These are phyloP conservation scores for Diaporthe longicolla DNA, from an alignment of 2,329 filamentous ascomycete species.

Conservation along the genomic window DNA sequence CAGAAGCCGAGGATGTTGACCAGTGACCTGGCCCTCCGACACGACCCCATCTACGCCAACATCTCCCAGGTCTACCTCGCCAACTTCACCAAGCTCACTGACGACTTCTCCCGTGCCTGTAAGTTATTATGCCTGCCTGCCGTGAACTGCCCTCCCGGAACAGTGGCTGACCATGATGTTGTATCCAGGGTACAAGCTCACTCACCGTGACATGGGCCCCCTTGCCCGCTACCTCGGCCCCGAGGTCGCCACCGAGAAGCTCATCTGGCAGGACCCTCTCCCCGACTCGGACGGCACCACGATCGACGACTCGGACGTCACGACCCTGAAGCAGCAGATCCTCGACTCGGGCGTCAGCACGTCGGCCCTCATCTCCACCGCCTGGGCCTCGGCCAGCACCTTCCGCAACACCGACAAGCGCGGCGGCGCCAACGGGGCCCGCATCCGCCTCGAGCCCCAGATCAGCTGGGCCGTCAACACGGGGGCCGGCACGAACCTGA, in stretches of 20 bases:
- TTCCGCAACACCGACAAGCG: slow-evolving; percentile 83
- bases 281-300: slow-evolving; percentile 68
- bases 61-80: slow-evolving; percentile 76
- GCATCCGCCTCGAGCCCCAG: slow-evolving; percentile 79
- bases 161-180: neutral
- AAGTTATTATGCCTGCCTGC: neutral
- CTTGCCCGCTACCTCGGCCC: slow-evolving; percentile 77
- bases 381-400: slow-evolving; percentile 76
- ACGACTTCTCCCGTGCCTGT: slow-evolving; percentile 78
- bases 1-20: slow-evolving; percentile 80
- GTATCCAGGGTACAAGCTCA: slow-evolving; percentile 73
- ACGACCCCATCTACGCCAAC: slow-evolving; percentile 79
- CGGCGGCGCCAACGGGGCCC: slow-evolving; percentile 82
- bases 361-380: slow-evolving; percentile 73
- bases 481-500: slow-evolving; percentile 75
- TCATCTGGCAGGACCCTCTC: slow-evolving; percentile 80
- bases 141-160: too few relatives aligned
- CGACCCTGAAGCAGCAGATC: slow-evolving; percentile 75
- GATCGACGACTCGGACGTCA: slow-evolving; percentile 71
- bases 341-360: slow-evolving; percentile 69
- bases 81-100: slow-evolving; percentile 74
- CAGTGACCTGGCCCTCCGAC: slow-evolving; percentile 77
- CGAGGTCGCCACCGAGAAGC: slow-evolving; percentile 75
- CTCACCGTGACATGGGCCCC: slow-evolving; percentile 82
- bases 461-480: slow-evolving; percentile 80